Conservation (phyloP, 176 grass and related monocot species). For the Microstegium vimineum region DNA sequence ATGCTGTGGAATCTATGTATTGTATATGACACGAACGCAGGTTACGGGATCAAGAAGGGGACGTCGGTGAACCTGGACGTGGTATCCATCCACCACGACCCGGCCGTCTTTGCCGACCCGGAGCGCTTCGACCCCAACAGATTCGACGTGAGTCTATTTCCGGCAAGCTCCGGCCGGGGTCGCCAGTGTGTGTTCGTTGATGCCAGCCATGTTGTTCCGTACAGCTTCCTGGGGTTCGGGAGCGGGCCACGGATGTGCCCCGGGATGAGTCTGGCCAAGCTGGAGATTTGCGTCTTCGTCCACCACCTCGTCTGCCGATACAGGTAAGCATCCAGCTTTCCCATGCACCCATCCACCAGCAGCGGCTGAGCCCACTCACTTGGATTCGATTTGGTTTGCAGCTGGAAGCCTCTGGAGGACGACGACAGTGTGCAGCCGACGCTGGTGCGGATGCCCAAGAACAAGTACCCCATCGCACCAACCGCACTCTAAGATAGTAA, state of each 20-base stretch:
- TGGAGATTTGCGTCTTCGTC: conserved; percentile 64
- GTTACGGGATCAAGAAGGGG: conserved; percentile 45
- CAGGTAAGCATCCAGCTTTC: conserved; percentile 30
- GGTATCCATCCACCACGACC: conserved; percentile 76
- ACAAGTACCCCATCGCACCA: conserved; percentile 48
- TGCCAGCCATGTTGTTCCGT: neutral
- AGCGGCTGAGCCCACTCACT: neutral
- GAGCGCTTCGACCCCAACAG: conserved; percentile 47
- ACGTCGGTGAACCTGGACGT: conserved; percentile 68
- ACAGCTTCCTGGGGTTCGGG: conserved; percentile 66
- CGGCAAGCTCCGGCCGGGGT: too few species aligned
- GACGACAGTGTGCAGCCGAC: conserved; percentile 46
- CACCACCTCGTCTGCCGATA: conserved; percentile 60
- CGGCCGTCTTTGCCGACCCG: conserved; percentile 42
- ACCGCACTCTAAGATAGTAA: conserved; percentile 21
- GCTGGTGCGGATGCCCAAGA: conserved; percentile 65
- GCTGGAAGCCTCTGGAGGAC: conserved; percentile 46
- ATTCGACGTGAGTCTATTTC: conserved; percentile 44
- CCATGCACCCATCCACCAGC: too few species aligned
- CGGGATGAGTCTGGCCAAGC: conserved; percentile 51
- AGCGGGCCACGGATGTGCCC: conserved; percentile 64
- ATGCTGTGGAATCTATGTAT: neutral
- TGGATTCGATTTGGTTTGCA: neutral
- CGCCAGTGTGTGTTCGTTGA: too few species aligned
- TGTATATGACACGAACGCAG: too few species aligned